phyloP scores from a whole-genome alignment of 163 green algal genomes.

The Chlorella variabilis region DNA sequence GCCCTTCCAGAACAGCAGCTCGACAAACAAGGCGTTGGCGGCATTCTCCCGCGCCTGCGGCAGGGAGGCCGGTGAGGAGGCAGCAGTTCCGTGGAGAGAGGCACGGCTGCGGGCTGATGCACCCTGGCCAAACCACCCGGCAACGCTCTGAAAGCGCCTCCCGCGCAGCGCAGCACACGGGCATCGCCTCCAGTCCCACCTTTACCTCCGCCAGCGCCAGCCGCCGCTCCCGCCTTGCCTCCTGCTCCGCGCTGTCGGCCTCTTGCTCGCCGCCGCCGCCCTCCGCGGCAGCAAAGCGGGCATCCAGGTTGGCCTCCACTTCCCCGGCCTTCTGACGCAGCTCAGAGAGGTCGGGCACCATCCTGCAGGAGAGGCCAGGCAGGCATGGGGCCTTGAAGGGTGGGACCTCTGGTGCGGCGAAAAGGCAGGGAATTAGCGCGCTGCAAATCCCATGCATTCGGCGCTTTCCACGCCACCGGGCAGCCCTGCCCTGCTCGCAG shows the following conservation, averaged over 20 bases:
- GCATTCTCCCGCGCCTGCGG: constrained; percentile 42
- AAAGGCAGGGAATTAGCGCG: no score
- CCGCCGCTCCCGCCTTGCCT: not conserved
- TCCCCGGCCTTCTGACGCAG: constrained; percentile 6
- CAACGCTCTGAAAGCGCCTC: no score
- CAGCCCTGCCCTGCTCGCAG: no score
- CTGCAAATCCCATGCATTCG: no score
- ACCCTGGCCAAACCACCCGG: no score
- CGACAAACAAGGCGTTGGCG: constrained; percentile 70
- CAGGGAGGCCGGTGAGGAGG: not conserved
- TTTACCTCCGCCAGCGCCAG: constrained; percentile 5
- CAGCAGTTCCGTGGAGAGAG: no score
- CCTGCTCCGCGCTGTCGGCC: constrained; percentile 24
- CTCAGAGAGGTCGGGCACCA: constrained; percentile 45
- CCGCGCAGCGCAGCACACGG: no score
- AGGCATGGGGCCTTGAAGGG: not conserved
- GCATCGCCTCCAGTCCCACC: not conserved
- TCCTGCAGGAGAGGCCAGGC: constrained; percentile 1
- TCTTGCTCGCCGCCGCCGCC: not conserved
- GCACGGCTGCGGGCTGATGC: no score
- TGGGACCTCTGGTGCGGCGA: not conserved
- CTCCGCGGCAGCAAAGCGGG: not conserved
- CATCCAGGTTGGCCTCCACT: constrained; percentile 15
- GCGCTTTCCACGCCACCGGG: no score
- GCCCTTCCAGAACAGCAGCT: constrained; percentile 89